These are phyloP conservation scores for Aeschynomene evenia DNA, from an alignment of 306 rosid genomes.

Conservation along the genomic window DNA sequence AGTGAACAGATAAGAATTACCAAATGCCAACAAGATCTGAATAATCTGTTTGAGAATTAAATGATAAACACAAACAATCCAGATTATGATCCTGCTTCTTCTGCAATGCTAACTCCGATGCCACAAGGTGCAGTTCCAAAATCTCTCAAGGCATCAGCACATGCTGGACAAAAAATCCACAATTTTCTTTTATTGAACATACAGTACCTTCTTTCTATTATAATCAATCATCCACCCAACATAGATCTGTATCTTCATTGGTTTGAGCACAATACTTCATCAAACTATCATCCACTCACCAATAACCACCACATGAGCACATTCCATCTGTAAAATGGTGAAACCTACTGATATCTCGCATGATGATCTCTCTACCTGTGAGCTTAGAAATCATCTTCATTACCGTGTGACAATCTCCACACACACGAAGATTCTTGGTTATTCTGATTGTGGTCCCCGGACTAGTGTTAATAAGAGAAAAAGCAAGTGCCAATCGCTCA, in stretches of 20 bases:
- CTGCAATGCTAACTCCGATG: neutral
- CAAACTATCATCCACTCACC: constrained; percentile 40
- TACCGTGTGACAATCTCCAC: constrained; percentile 58
- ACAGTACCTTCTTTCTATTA: neutral
- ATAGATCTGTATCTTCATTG: constrained; percentile 8
- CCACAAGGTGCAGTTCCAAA: neutral
- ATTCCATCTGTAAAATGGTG: constrained; percentile 54
- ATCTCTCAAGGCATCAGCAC: neutral
- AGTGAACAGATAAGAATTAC: too few relatives aligned
- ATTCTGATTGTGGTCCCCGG: constrained; percentile 54
- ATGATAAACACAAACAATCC: neutral
- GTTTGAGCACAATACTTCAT: neutral
- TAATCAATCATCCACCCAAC: neutral
- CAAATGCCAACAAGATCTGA: neutral
- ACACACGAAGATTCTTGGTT: constrained; percentile 61
- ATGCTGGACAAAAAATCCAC: neutral
- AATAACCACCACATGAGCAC: constrained; percentile 62
- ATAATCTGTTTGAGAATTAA: neutral
- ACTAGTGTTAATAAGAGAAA: constrained; percentile 49
- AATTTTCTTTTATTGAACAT: neutral
- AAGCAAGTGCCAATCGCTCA: constrained; percentile 60
- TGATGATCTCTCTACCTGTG: constrained; percentile 43
- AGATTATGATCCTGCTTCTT: neutral
- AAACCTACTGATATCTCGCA: constrained; percentile 60
- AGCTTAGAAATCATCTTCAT: constrained; percentile 53